Base-by-base conservation (phyloP, 345 rosid genomes). In the Viola odorata region DNA sequence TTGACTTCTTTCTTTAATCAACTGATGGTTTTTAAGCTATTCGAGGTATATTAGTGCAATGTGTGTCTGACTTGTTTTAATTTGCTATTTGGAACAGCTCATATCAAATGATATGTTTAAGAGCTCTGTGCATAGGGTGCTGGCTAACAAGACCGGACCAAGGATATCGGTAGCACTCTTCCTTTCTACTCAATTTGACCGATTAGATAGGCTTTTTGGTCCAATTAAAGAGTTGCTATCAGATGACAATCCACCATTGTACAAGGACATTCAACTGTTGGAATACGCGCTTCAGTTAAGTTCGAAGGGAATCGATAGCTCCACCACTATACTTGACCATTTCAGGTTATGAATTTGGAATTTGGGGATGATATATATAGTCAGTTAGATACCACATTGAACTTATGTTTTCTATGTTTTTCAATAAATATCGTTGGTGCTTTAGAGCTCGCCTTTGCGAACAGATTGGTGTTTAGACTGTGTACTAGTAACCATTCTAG, bases 71-170 rank as follows among this genome's bases (percentile, higher is more conserved):
- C 45, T 41, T 41, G 6, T 41, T 5, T 41, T 41, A 9, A 5
- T 41, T 41, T 41, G 5, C 9, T 41, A 5, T 41, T 14, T 11
- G 1, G 4, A 4, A n/a, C 70, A 74, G 71, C 60, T 74, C 11
- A 62, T 69, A 14, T 37, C 62, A 1, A 74, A 69, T 38, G 68
- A 57, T 41, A 57, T 48, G 32, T 61, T 69, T 61, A 69, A 32
- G n/a, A 71, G 74, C 16, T 50, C 53, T 0, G 64, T 61, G 57
- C 74, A 69, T 15, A 58, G 68, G 45, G 78, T 74, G 53, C 51
- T 73, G 45, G 67, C 73, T 0, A 69, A 68, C 4, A 15, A 57
- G 8, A 41, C 0, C 11, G 68, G 78, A 12, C 74, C 71, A 10
- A 69, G 74, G 61, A 50, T 65, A 40, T 65, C 78, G 39, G 13